Evolutionary conservation across 805 yeast genomes (phyloP).

Genomic region (Isabelozyma rhagii): DNA sequence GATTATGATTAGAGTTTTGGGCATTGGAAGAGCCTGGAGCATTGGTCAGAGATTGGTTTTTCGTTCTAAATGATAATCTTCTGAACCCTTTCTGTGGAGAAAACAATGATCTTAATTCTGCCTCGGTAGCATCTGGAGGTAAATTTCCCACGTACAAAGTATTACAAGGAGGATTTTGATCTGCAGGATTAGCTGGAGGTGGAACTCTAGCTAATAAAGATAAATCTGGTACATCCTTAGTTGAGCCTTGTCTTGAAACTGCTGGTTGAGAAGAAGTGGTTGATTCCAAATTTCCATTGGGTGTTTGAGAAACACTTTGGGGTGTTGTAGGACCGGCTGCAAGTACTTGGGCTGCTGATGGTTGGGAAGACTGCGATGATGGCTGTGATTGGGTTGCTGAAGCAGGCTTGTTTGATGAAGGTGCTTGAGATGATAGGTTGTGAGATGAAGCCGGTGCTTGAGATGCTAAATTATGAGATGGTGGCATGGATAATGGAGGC

Average conservation of each 20-base stretch:
- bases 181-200: slow-evolving; percentile 96
- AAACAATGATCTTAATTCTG: slow-evolving; percentile 83
- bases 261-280: slow-evolving; percentile 4
- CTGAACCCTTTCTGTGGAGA: slow-evolving; percentile 90
- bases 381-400: slow-evolving; percentile 4
- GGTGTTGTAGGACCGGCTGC: slow-evolving; percentile 1
- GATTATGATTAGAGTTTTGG: slow-evolving; percentile 42
- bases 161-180: slow-evolving; percentile 98
- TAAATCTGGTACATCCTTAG: slow-evolving; percentile 55
- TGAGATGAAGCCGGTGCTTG: slow-evolving; percentile 1
- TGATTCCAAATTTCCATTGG: background rate
- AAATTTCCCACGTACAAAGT: slow-evolving; percentile 94
- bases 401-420: slow-evolving; percentile 1
- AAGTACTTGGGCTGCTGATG: slow-evolving; percentile 4
- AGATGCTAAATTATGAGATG: background rate
- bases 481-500: slow-evolving; percentile 2
- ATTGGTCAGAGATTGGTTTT: slow-evolving; percentile 24
- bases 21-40: slow-evolving; percentile 21
- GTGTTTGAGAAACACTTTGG: slow-evolving; percentile 2
- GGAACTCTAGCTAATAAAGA: slow-evolving; percentile 77
- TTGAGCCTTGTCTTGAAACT: slow-evolving; percentile 9
- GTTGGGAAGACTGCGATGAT: slow-evolving; percentile 1
- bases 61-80: slow-evolving; percentile 83
- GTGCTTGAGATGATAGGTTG: slow-evolving; percentile 1
- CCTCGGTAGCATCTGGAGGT: slow-evolving; percentile 96